These are phyloP conservation scores for Ophiostoma sp. DNA, from an alignment of 2,329 filamentous ascomycete genomes.

Conservation along the genomic window DNA sequence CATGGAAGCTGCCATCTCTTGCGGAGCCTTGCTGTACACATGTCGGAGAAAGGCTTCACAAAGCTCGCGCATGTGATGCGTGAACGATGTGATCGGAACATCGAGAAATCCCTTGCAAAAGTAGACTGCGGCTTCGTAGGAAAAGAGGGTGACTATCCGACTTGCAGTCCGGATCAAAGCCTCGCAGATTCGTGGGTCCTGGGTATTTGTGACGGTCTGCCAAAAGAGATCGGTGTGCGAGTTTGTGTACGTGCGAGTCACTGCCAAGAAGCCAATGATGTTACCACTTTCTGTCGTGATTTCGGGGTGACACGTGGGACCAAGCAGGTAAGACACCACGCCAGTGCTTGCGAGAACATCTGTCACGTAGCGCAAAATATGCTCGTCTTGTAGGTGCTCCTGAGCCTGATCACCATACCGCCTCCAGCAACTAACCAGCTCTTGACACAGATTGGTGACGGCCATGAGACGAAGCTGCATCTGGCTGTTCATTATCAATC, in stretches of 20 bases:
- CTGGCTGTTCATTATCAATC: constrained; percentile 76
- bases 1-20: constrained; percentile 28
- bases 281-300: constrained; percentile 80
- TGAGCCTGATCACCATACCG: constrained; percentile 51
- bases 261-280: constrained; percentile 82
- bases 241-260: constrained; percentile 71
- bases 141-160: constrained; percentile 50
- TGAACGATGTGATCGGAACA: constrained; percentile 64
- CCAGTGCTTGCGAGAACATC: constrained; percentile 67
- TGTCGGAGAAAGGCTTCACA: constrained; percentile 58
- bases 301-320: constrained; percentile 88
- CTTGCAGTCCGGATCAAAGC: constrained; percentile 70
- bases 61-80: constrained; percentile 60
- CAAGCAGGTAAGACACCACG: constrained; percentile 82
- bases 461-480: constrained; percentile 88
- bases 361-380: constrained; percentile 67
- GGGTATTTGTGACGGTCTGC: constrained; percentile 76
- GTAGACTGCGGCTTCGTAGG: constrained; percentile 57
- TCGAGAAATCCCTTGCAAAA: constrained; percentile 69
- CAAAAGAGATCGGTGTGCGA: constrained; percentile 78
- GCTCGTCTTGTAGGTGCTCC: constrained; percentile 36
- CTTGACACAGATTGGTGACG: constrained; percentile 69
- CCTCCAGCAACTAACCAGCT: constrained; percentile 68
- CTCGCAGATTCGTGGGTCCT: constrained; percentile 80
- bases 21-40: constrained; percentile 43